phyloP scores from a whole-genome alignment of 2,329 filamentous ascomycete species.

The Colletotrichum falcatum region DNA sequence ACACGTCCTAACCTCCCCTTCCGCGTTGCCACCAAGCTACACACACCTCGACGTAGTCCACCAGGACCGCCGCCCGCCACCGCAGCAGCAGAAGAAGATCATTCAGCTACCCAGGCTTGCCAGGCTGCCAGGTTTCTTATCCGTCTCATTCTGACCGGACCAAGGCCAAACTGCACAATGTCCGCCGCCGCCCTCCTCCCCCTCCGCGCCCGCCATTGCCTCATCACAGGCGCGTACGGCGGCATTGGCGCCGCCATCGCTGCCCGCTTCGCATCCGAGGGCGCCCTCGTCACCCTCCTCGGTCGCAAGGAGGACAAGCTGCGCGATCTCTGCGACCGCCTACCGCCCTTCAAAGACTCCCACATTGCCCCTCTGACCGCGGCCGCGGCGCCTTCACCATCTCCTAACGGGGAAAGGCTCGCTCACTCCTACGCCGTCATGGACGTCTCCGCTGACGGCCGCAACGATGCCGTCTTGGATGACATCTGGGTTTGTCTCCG shows the following conservation, averaged over 20 bases:
- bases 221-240: slow-evolving; percentile 78
- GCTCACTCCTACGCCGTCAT: slow-evolving; percentile 40
- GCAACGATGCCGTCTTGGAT: slow-evolving; percentile 36
- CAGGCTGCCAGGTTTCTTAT: no score
- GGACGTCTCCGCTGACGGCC: slow-evolving; percentile 37
- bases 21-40: background rate
- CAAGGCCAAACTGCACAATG: background rate
- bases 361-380: slow-evolving; percentile 42
- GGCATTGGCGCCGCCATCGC: slow-evolving; percentile 79
- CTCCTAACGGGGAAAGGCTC: background rate
- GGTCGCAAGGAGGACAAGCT: slow-evolving; percentile 66
- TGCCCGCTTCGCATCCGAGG: slow-evolving; percentile 71
- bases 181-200: slow-evolving; percentile 35
- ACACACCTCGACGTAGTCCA: slow-evolving; percentile 7
- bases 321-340: slow-evolving; percentile 52
- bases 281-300: slow-evolving; percentile 70
- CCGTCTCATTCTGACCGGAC: background rate
- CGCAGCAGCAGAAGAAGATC: background rate
- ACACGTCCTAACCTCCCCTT: slow-evolving; percentile 14
- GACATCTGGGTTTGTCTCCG: slow-evolving; percentile 38
- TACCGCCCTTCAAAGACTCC: slow-evolving; percentile 41
- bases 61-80: background rate
- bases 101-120: background rate
- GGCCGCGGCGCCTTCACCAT: slow-evolving; percentile 8
- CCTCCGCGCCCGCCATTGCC: slow-evolving; percentile 61